These are phyloP conservation scores for Teratosphaeriaceae sp. DNA, from an alignment of 2,329 filamentous ascomycete genomes.

Conservation along the genomic window DNA sequence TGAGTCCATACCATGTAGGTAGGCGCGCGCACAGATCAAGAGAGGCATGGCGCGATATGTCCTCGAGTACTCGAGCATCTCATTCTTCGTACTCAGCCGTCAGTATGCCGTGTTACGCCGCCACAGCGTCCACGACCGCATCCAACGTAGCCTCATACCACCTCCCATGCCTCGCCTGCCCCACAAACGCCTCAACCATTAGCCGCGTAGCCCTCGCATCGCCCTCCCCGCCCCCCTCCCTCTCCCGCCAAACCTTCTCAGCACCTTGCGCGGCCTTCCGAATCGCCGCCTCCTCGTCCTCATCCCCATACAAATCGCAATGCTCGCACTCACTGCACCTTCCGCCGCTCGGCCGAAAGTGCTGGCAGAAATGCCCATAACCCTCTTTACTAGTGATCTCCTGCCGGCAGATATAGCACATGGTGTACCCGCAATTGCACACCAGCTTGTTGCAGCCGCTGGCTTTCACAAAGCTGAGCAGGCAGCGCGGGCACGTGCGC, in stretches of 20 bases:
- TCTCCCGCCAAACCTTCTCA: slow-evolving; percentile 41
- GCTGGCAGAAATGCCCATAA: slow-evolving; percentile 92
- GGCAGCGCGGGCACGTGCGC: slow-evolving; percentile 86
- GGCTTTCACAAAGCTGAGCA: slow-evolving; percentile 86
- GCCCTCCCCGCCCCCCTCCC: slow-evolving; percentile 22
- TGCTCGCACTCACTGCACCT: slow-evolving; percentile 69
- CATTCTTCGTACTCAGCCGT: too few relatives aligned
- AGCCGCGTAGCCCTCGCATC: slow-evolving; percentile 9
- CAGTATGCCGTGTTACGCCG: too few relatives aligned
- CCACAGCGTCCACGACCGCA: slow-evolving; percentile 15
- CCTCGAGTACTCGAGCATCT: too few relatives aligned
- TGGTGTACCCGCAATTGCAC: slow-evolving; percentile 91
- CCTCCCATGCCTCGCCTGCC: slow-evolving; percentile 7
- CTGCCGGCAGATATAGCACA: slow-evolving; percentile 90
- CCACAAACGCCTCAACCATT: slow-evolving; percentile 20
- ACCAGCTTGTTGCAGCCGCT: slow-evolving; percentile 96
- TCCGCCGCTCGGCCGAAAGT: slow-evolving; percentile 77
- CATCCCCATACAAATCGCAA: slow-evolving; percentile 44
- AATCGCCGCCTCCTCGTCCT: slow-evolving; percentile 41
- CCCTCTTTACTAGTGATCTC: slow-evolving; percentile 57
- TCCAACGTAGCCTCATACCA: slow-evolving; percentile 19
- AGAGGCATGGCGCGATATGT: too few relatives aligned
- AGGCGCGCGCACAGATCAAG: too few relatives aligned
- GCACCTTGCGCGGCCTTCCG: slow-evolving; percentile 36
- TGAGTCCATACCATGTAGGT: too few relatives aligned